Percentiles rank a stretch among this genome's conserved stretches.
Conservation (phyloP, 768 basidiomycete genomes). For the Coprinopsis cinerea region DNA sequence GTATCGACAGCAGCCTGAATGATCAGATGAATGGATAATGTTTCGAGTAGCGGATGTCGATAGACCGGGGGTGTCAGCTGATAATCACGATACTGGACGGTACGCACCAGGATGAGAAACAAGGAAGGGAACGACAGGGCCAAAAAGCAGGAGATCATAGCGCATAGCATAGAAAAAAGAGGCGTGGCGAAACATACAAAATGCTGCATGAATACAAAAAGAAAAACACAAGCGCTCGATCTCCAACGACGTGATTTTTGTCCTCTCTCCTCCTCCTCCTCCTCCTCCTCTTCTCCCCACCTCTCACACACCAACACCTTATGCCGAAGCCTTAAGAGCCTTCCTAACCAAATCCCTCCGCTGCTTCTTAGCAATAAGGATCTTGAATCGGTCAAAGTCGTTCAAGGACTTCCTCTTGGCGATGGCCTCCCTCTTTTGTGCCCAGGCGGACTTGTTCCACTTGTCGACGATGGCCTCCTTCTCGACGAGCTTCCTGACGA, state of each 20-base stretch:
- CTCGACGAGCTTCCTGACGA: constrained; percentile 82
- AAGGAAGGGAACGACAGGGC: too few species aligned
- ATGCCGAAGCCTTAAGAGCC: constrained; percentile 37
- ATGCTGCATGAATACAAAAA: too few species aligned
- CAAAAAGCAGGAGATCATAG: neutral
- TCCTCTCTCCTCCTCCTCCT: neutral
- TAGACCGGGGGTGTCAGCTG: too few species aligned
- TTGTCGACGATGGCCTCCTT: constrained; percentile 78
- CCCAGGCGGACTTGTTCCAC: constrained; percentile 89
- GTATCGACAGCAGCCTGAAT: too few species aligned
- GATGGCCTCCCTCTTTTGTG: constrained; percentile 73
- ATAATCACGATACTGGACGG: too few species aligned
- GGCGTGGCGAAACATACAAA: neutral
- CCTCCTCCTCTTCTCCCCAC: neutral
- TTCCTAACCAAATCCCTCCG: constrained; percentile 77
- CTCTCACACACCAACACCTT: neutral
- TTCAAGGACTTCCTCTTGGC: constrained; percentile 69
- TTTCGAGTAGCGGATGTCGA: too few species aligned
- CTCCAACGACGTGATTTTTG: neutral
- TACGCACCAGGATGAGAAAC: too few species aligned
- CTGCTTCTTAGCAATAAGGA: constrained; percentile 86
- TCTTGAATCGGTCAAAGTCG: constrained; percentile 90
- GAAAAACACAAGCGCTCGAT: neutral
- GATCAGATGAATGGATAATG: too few species aligned
- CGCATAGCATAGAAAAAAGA: neutral